These are phyloP conservation scores for Aureobasidium sp. DNA, from an alignment of 2,329 filamentous ascomycete genomes.

Conservation along the genomic window DNA sequence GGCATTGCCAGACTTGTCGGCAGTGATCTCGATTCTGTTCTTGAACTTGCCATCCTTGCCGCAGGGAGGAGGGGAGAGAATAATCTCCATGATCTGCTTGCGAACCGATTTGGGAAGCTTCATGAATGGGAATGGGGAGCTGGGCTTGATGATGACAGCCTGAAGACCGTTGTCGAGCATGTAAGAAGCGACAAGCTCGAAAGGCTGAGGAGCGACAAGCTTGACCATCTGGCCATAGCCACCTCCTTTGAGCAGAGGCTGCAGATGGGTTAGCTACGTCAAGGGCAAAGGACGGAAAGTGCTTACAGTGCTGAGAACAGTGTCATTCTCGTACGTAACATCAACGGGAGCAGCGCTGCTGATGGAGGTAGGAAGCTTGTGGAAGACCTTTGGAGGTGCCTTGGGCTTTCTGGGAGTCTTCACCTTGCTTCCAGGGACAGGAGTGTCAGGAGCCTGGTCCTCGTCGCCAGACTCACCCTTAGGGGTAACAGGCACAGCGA, in stretches of 20 bases:
- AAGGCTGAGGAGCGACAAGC: slow-evolving; percentile 27
- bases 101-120: slow-evolving; percentile 20
- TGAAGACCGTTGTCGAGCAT: slow-evolving; percentile 30
- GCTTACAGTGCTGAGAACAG: slow-evolving; percentile 19
- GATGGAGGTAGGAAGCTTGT: slow-evolving; percentile 17
- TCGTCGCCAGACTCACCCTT: slow-evolving; percentile 14
- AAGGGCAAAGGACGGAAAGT: not conserved
- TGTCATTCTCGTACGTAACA: slow-evolving; percentile 23
- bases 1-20: slow-evolving; percentile 27
- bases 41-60: slow-evolving; percentile 18
- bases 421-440: slow-evolving; percentile 8
- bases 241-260: slow-evolving; percentile 19
- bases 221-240: slow-evolving; percentile 27
- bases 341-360: slow-evolving; percentile 22
- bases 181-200: slow-evolving; percentile 28
- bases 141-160: slow-evolving; percentile 31
- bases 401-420: slow-evolving; percentile 20
- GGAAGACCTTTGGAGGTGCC: not conserved
- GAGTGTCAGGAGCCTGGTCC: not conserved
- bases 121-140: slow-evolving; percentile 30
- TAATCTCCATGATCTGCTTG: not conserved
- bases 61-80: slow-evolving; percentile 19
- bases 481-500: slow-evolving; percentile 18
- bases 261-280: not conserved
- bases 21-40: slow-evolving; percentile 27